Evolutionary conservation across 352 stramenopile species (phyloP).

Genomic region (Pythium pectinolyticum): DNA sequence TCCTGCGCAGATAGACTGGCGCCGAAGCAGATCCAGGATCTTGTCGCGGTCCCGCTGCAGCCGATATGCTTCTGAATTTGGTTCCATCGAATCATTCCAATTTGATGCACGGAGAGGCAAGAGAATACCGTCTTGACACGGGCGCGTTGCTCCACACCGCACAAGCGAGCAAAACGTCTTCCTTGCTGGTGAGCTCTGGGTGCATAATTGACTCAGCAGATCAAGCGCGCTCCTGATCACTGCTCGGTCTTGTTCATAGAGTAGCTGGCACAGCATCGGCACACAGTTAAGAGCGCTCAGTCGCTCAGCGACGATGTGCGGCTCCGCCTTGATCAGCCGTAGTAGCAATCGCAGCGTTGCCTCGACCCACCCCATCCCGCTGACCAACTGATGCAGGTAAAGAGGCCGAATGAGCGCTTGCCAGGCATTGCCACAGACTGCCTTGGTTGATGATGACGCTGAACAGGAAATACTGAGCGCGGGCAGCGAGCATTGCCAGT

Average conservation of each 20-base stretch:
- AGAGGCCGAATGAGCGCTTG: neutral
- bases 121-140: conserved; percentile 1
- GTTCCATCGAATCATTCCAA: neutral
- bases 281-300: neutral
- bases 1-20: conserved; percentile 8
- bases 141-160: neutral
- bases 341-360: neutral
- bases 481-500: neutral
- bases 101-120: neutral
- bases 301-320: neutral
- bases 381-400: neutral
- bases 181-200: neutral
- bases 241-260: conserved; percentile 3
- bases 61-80: neutral
- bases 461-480: neutral
- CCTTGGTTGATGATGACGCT: neutral
- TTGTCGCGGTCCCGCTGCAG: conserved; percentile 5
- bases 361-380: neutral
- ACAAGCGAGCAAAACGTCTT: neutral
- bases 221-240: neutral
- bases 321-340: neutral
- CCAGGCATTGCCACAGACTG: neutral
- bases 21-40: conserved; percentile 3
- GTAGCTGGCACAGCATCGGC: neutral
- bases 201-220: conserved; percentile 4